Evolutionary conservation across 495 filamentous ascomycete genomes (phyloP), one percentile per base, ranked within the genome.

Genomic region (Penicillium cataractarum): DNA sequence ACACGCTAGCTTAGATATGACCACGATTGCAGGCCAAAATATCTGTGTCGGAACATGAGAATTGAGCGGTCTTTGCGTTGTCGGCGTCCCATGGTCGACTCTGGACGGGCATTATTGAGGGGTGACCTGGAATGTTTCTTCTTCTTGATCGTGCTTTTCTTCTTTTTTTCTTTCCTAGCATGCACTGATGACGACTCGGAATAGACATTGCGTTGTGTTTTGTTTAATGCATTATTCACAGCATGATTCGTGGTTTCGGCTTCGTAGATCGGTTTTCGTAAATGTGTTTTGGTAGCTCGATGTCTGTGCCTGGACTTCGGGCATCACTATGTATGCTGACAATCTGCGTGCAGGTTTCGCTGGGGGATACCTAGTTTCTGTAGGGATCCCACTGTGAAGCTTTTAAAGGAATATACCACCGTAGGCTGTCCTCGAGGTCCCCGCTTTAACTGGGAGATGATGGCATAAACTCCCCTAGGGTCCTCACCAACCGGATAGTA

Each of bases 151-250:
- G 24, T 50, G 46, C 12, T 27, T 66, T 53, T 46, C 22, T 33
- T 58, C 31, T 61, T 37, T 60, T 65, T 60, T 53, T 55, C 64
- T 58, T 70, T 69, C 54, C 60, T 65, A 65, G 67, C 70, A 58
- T 66, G 67, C 69, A 66, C 69, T 70, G 67, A 70, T 69, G 66
- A 69, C 46, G 65, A 70, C 62, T 58, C 62, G 62, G 62, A 64
- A 72, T 72, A 72, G 70, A 72, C 70, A 63, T 70, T 68, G 57
- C 62, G 62, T 66, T 52, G 52, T 46, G 63, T 65, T 67, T 56
- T 15, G 31, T 63, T 60, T 39, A 72, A 72, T 72, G 62, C 67
- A 72, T 70, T 62, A 40, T 61, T 64, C 46, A 57, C 61, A 40
- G 29, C 61, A 64, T 62, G 39, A 42, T 54, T 10, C 19, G 1